phyloP scores from a whole-genome alignment of 352 stramenopile genomes.

The Phytopythium oedochilum region DNA sequence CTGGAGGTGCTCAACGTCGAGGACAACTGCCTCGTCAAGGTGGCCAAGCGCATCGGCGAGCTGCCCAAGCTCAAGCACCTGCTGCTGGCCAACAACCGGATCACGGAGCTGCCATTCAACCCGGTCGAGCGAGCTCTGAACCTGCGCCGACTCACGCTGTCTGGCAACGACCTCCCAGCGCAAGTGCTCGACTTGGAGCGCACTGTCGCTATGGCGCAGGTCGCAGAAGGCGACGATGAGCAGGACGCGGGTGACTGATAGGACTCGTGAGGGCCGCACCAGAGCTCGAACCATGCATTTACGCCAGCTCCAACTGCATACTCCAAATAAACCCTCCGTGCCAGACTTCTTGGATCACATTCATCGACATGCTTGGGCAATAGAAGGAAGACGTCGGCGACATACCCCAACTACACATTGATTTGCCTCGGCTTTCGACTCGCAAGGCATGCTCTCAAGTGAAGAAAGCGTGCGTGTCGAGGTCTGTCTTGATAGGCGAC shows the following conservation, averaged over 20 bases:
- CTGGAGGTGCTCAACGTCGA: conserved; percentile 85
- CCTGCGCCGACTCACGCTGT: conserved; percentile 77
- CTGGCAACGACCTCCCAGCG: conserved; percentile 58
- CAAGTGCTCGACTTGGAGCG: conserved; percentile 62
- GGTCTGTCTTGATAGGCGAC: conserved; percentile 80
- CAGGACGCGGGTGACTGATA: conserved; percentile 16
- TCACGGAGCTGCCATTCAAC: conserved; percentile 79
- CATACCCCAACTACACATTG: not conserved
- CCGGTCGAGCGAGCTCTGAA: conserved; percentile 59
- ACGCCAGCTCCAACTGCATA: too few species aligned
- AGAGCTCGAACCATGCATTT: not conserved
- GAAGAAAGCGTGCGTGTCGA: conserved; percentile 85
- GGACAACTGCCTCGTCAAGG: conserved; percentile 76
- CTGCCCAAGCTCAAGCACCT: conserved; percentile 77
- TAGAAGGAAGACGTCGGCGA: too few species aligned
- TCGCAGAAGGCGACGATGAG: conserved; percentile 54
- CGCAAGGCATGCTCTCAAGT: too few species aligned
- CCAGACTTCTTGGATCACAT: too few species aligned
- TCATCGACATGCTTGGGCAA: too few species aligned
- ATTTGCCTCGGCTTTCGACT: too few species aligned
- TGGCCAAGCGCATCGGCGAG: conserved; percentile 80
- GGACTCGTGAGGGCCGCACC: not conserved
- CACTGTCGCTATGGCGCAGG: conserved; percentile 48
- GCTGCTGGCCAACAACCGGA: conserved; percentile 80
- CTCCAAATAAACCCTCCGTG: too few species aligned